Evolutionary conservation across 2,329 filamentous ascomycete species (phyloP).

Genomic region (Xylariaceae sp.): DNA sequence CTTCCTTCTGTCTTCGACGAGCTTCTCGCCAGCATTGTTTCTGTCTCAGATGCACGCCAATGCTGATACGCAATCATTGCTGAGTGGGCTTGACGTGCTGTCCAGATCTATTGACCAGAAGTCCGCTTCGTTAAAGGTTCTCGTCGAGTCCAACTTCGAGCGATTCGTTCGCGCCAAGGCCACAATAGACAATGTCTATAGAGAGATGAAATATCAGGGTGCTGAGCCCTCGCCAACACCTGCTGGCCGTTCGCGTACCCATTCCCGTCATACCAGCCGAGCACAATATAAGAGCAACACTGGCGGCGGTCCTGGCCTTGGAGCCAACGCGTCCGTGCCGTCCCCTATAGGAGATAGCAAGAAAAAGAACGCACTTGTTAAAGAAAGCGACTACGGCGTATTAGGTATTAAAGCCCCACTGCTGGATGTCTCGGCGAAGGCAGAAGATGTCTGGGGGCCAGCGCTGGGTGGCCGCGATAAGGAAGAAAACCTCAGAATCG

Average conservation of each 20-base stretch:
- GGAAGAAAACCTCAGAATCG: slow-evolving; percentile 77
- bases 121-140: slow-evolving; percentile 89
- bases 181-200: slow-evolving; percentile 98
- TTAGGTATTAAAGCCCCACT: slow-evolving; percentile 83
- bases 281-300: slow-evolving; percentile 58
- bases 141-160: slow-evolving; percentile 98
- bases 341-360: slow-evolving; percentile 48
- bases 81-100: slow-evolving; percentile 78
- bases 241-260: slow-evolving; percentile 39
- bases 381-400: slow-evolving; percentile 89
- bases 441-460: slow-evolving; percentile 95
- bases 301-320: slow-evolving; percentile 25
- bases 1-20: slow-evolving; percentile 91
- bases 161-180: slow-evolving; percentile 96
- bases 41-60: slow-evolving; percentile 86
- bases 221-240: slow-evolving; percentile 46
- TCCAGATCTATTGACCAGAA: slow-evolving; percentile 95
- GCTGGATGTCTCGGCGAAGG: slow-evolving; percentile 85
- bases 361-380: slow-evolving; percentile 85
- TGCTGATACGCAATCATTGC: slow-evolving; percentile 75
- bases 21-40: slow-evolving; percentile 88
- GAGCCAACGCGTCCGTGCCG: slow-evolving; percentile 39
- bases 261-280: slow-evolving; percentile 65
- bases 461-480: slow-evolving; percentile 87
- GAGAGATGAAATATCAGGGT: slow-evolving; percentile 82